Evolutionary conservation across 805 yeast genomes (phyloP).

Genomic region (Candida golubevii): DNA sequence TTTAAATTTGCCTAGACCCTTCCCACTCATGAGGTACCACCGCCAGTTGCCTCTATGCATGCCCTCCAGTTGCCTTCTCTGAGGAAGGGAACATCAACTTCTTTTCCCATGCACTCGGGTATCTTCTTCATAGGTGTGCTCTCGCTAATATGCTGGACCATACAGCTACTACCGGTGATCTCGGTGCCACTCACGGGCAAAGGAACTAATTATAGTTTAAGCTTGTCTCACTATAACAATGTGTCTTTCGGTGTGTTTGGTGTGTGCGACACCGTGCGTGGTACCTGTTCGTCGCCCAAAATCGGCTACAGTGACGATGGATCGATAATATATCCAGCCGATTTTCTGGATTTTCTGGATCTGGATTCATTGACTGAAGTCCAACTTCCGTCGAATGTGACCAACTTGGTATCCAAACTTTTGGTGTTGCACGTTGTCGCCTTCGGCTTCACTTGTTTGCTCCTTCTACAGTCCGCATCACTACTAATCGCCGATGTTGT

Average conservation of each 20-base stretch:
- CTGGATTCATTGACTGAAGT: slow-evolving; percentile 19
- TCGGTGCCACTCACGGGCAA: slow-evolving; percentile 40
- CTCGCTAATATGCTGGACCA: slow-evolving; percentile 26
- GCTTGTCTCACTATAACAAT: slow-evolving; percentile 29
- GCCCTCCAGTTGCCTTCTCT: slow-evolving; percentile 1
- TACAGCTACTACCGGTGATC: slow-evolving; percentile 38
- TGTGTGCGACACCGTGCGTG: slow-evolving; percentile 28
- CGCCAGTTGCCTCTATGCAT: slow-evolving; percentile 5
- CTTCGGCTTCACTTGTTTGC: slow-evolving; percentile 26
- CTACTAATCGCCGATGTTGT: slow-evolving; percentile 1
- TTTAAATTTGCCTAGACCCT: too few species aligned
- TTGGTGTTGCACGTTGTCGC: slow-evolving; percentile 40
- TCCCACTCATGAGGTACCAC: too few species aligned
- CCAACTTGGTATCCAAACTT: slow-evolving; percentile 37
- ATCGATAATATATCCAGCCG: slow-evolving; percentile 6
- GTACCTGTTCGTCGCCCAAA: slow-evolving; percentile 28
- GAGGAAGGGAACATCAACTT: slow-evolving; percentile 1
- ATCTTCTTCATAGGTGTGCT: slow-evolving; percentile 26
- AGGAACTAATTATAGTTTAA: slow-evolving; percentile 20
- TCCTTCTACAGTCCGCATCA: slow-evolving; percentile 8
- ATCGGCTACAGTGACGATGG: slow-evolving; percentile 33
- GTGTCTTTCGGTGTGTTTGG: slow-evolving; percentile 44
- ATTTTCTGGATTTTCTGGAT: slow-evolving; percentile 1
- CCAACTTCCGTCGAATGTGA: slow-evolving; percentile 37
- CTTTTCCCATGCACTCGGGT: slow-evolving; percentile 28